These are phyloP conservation scores for Knoxdaviesia capensis DNA, from an alignment of 2,329 filamentous ascomycete genomes.

Conservation along the genomic window DNA sequence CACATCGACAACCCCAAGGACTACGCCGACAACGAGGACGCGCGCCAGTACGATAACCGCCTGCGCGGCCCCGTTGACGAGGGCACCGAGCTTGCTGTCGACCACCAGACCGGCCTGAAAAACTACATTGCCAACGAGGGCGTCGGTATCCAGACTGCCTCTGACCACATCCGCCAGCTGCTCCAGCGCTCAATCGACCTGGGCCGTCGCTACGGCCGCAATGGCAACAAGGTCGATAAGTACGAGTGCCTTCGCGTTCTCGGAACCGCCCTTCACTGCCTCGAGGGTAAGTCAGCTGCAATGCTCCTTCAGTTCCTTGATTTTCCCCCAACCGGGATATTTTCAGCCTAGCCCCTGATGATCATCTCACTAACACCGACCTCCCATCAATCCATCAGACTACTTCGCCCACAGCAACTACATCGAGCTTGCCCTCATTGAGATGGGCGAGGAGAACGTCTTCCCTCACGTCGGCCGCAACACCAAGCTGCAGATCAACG, in stretches of 20 bases:
- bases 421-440: constrained; percentile 68
- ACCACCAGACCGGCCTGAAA: constrained; percentile 61
- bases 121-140: constrained; percentile 86
- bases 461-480: constrained; percentile 73
- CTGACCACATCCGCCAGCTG: constrained; percentile 53
- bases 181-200: constrained; percentile 59
- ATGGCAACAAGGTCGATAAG: constrained; percentile 46
- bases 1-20: constrained; percentile 64
- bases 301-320: neutral
- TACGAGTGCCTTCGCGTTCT: constrained; percentile 73
- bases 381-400: constrained; percentile 24
- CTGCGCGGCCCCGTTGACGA: constrained; percentile 72
- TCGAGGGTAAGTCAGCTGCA: constrained; percentile 38
- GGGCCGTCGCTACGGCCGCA: constrained; percentile 46
- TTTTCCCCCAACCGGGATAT: neutral
- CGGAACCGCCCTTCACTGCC: constrained; percentile 74
- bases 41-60: constrained; percentile 59
- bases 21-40: constrained; percentile 78
- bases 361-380: neutral
- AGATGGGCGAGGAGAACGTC: constrained; percentile 59
- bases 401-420: constrained; percentile 93
- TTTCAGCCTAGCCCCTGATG: constrained; percentile 1
- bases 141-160: constrained; percentile 61
- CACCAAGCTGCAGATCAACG: constrained; percentile 50
- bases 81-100: constrained; percentile 55